Evolutionary conservation across 352 stramenopile species (phyloP).

Genomic region (Elongisporangium anandrum): DNA sequence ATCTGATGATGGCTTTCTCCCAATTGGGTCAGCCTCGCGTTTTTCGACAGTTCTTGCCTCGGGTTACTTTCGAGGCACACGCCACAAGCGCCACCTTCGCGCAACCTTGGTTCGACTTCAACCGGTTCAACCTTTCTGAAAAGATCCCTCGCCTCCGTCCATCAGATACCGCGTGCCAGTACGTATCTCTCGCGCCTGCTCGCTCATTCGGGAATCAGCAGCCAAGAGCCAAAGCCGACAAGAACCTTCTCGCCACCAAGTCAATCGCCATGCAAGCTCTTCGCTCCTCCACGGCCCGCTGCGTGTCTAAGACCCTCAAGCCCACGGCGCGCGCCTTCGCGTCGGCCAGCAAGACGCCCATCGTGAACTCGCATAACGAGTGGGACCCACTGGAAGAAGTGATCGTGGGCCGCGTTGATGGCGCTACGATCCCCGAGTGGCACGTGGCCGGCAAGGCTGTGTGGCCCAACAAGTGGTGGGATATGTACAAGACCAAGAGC

Average conservation of each 20-base stretch:
- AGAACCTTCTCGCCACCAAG: neutral
- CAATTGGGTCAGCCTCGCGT: neutral
- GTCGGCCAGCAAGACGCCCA: slow-evolving; percentile 33
- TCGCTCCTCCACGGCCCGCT: slow-evolving; percentile 1
- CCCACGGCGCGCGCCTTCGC: slow-evolving; percentile 5
- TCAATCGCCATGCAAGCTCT: neutral
- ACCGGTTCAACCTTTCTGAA: slow-evolving; percentile 5
- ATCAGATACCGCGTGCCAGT: neutral
- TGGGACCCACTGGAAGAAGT: slow-evolving; percentile 90
- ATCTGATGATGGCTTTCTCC: neutral
- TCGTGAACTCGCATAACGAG: slow-evolving; percentile 90
- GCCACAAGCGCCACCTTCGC: slow-evolving; percentile 5
- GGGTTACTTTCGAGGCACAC: slow-evolving; percentile 4
- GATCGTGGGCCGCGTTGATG: slow-evolving; percentile 86
- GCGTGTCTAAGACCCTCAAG: neutral
- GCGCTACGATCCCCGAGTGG: slow-evolving; percentile 90
- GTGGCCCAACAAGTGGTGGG: slow-evolving; percentile 86
- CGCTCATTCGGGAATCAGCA: neutral
- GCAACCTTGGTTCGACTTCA: slow-evolving; percentile 5
- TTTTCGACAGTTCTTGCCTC: neutral
- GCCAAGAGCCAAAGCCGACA: neutral
- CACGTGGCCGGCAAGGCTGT: slow-evolving; percentile 88
- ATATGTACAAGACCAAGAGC: slow-evolving; percentile 87
- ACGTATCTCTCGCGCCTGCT: slow-evolving; percentile 5
- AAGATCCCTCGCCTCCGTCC: slow-evolving; percentile 4